Percentiles rank a stretch among this genome's conserved stretches.
These are phyloP conservation scores for Scedosporium minutisporum DNA, from an alignment of 2,329 filamentous ascomycete species.

Conservation along the genomic window DNA sequence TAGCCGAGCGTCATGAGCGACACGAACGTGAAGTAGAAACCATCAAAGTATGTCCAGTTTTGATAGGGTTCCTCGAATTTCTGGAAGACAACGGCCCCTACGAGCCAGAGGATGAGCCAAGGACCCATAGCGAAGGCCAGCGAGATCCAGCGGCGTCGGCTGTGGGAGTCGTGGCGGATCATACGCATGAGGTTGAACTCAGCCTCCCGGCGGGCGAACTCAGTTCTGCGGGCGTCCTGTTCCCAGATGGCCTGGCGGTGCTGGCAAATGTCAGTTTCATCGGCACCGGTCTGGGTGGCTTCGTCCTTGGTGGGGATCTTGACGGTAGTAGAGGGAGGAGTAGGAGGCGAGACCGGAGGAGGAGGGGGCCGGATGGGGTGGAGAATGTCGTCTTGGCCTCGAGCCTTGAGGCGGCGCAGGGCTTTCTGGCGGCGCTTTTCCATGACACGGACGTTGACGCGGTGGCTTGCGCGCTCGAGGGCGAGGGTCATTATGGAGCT, in stretches of 20 bases:
- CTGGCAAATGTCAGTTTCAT: too few species aligned
- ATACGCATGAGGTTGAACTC: slow-evolving; percentile 74
- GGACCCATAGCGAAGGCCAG: slow-evolving; percentile 57
- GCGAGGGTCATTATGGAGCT: slow-evolving; percentile 63
- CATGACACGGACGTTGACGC: slow-evolving; percentile 46
- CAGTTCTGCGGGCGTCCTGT: slow-evolving; percentile 14
- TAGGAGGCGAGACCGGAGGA: slow-evolving; percentile 6
- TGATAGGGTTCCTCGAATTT: slow-evolving; percentile 42
- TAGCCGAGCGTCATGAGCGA: slow-evolving; percentile 81
- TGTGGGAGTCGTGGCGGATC: slow-evolving; percentile 58
- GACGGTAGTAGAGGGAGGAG: neutral
- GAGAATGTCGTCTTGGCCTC: slow-evolving; percentile 37
- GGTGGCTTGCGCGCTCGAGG: slow-evolving; percentile 45
- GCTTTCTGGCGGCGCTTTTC: slow-evolving; percentile 46
- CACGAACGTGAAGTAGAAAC: slow-evolving; percentile 79
- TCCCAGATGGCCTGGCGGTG: neutral
- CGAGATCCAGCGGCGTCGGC: slow-evolving; percentile 64
- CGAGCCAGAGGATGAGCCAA: slow-evolving; percentile 69
- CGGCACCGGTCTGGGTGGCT: too few species aligned
- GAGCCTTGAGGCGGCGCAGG: slow-evolving; percentile 33
- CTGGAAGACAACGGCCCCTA: slow-evolving; percentile 68
- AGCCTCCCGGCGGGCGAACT: slow-evolving; percentile 53
- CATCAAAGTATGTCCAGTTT: slow-evolving; percentile 65
- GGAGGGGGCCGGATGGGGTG: slow-evolving; percentile 31
- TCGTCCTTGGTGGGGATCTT: slow-evolving; percentile 5